Evolutionary conservation across 495 filamentous ascomycete genomes (phyloP), one percentile per base, ranked within the genome.

Genomic region (Aspergillus steynii): DNA sequence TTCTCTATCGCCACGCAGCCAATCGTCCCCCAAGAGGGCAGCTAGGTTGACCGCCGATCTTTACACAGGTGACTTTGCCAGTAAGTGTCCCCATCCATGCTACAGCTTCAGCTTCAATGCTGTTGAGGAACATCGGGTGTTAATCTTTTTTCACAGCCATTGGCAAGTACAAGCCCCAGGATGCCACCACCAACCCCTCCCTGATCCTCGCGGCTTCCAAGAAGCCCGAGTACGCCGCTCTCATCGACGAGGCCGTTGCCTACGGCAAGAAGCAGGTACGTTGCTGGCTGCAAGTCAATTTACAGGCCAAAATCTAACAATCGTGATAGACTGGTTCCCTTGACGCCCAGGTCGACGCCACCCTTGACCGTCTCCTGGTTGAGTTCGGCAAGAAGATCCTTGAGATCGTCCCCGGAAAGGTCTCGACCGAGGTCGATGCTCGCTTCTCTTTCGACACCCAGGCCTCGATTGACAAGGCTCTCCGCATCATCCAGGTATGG

Each of bases 121-220:
- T 71, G 67, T 68, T 64, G 5, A 53, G 4, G 28, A 9, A 31
- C 12, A 25, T 7, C 2, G 29, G 34, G 50, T 14, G 29, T 50
- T 31, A 59, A 29, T 45, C 1, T 20, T 12, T 9, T 45, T 15
- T 79, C 61, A 73, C 80, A 86, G 91, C 93, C 71, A 99, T 99
- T 77, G 92, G 83, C 85, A 98, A 99, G 83, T 99, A 99, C 87
- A 95, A 97, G 86, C 95, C 95, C 58, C 93, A 97, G 86, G 95
- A 99, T 90, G 95, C 93, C 70, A 97, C 93, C 72, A 99, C 95
- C 77, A 99, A 99, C 85, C 95, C 95, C 46, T 97, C 95, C 63
- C 84, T 99, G 71, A 97, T 99, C 78, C 86, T 99, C 73, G 92
- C 92, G 68, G 95, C 95, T 59, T 92, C 96, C 74, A 97, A 99